Conservation (phyloP, 257 asterid genomes). For the Dorcoceras hygrometricum region DNA sequence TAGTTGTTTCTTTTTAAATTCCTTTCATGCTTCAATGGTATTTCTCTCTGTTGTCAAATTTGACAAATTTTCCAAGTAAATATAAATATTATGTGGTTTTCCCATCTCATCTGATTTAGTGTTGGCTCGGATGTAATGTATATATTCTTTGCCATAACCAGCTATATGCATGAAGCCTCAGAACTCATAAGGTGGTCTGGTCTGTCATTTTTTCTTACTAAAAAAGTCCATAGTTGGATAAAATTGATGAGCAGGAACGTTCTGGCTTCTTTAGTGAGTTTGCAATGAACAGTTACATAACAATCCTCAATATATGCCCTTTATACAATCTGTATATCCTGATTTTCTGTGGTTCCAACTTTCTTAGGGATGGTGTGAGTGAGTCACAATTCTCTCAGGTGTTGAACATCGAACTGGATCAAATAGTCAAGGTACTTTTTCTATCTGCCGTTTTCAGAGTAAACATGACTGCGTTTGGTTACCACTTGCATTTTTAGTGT, state of each 20-base stretch:
- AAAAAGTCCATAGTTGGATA: background rate
- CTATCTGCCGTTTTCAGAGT: constrained; percentile 11
- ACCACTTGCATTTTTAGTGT: constrained; percentile 3
- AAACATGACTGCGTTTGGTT: constrained; percentile 19
- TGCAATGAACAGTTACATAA: constrained; percentile 13
- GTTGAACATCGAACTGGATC: constrained; percentile 70
- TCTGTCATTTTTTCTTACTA: constrained; percentile 12
- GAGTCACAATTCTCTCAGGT: constrained; percentile 87
- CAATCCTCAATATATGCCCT: constrained; percentile 18
- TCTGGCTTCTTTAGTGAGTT: background rate
- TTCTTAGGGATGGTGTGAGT: constrained; percentile 92
- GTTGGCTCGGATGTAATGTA: background rate
- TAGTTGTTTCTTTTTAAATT: background rate
- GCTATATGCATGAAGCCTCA: constrained; percentile 2
- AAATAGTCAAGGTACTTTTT: constrained; percentile 77
- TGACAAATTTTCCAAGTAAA: background rate
- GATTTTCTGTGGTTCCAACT: constrained; percentile 21
- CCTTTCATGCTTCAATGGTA: background rate
- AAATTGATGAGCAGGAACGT: constrained; percentile 16
- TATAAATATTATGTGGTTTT: background rate
- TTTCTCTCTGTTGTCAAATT: background rate
- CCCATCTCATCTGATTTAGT: background rate
- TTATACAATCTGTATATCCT: constrained; percentile 17
- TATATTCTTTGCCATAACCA: background rate
- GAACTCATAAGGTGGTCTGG: constrained; percentile 18